These are phyloP conservation scores for Iberis pinnata DNA, from an alignment of 345 rosid species.

Conservation along the genomic window DNA sequence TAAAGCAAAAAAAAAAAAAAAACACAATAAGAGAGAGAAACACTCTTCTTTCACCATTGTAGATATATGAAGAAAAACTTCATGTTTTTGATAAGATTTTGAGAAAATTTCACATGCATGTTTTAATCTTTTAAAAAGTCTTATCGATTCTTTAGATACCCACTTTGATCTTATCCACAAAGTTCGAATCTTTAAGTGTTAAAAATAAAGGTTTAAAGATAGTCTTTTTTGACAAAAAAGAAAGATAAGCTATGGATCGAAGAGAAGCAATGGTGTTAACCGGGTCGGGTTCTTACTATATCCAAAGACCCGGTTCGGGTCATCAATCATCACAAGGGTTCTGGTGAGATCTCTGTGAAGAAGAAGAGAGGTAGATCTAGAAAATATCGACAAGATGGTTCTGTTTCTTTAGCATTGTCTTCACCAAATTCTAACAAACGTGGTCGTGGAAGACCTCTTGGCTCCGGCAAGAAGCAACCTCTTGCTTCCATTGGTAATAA, in stretches of 20 bases:
- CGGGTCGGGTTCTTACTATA: slow-evolving; percentile 69
- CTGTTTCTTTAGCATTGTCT: slow-evolving; percentile 73
- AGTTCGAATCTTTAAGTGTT: slow-evolving; percentile 23
- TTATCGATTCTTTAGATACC: no score
- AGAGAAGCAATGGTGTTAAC: slow-evolving; percentile 72
- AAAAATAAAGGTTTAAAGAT: not conserved
- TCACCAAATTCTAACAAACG: slow-evolving; percentile 60
- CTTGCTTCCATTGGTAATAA: slow-evolving; percentile 54
- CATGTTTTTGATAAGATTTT: slow-evolving; percentile 35
- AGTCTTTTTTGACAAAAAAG: slow-evolving; percentile 21
- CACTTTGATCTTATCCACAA: slow-evolving; percentile 5
- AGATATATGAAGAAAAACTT: slow-evolving; percentile 5
- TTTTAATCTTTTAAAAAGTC: slow-evolving; percentile 20
- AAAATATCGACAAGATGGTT: slow-evolving; percentile 75
- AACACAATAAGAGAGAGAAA: no score
- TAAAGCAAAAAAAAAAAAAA: no score
- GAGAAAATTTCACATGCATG: slow-evolving; percentile 6
- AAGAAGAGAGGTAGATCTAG: slow-evolving; percentile 91
- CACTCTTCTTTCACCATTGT: no score
- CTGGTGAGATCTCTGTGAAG: slow-evolving; percentile 42
- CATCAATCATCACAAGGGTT: slow-evolving; percentile 43
- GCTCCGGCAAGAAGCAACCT: slow-evolving; percentile 74
- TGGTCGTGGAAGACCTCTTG: slow-evolving; percentile 92
- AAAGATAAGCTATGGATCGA: slow-evolving; percentile 92
- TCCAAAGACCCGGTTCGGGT: slow-evolving; percentile 57